Conservation (phyloP, 345 rosid species). For the Mangifera indica region DNA sequence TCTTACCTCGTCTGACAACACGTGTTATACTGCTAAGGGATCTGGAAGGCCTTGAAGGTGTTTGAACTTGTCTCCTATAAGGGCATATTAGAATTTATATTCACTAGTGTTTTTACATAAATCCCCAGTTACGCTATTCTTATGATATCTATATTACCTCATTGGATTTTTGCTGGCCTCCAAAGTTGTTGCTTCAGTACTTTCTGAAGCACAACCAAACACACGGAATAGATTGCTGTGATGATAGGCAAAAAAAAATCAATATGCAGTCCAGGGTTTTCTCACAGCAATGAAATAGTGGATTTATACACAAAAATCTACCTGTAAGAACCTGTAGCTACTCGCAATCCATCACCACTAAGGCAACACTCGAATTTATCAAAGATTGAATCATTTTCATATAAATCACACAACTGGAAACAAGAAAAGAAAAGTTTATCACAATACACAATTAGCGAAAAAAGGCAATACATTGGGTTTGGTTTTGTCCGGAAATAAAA, state of each 20-base stretch:
- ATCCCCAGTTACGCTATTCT: neutral
- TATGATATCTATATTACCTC: slow-evolving; percentile 54
- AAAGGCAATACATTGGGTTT: neutral
- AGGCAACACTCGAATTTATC: slow-evolving; percentile 98
- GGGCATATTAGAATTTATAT: slow-evolving; percentile 15
- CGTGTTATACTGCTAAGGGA: slow-evolving; percentile 79
- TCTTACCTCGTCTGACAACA: slow-evolving; percentile 90
- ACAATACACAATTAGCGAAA: slow-evolving; percentile 5
- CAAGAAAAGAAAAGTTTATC: slow-evolving; percentile 16
- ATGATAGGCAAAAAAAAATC: slow-evolving; percentile 13
- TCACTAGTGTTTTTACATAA: neutral
- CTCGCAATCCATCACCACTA: slow-evolving; percentile 90
- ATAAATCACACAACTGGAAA: slow-evolving; percentile 90
- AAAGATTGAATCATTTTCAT: slow-evolving; percentile 96
- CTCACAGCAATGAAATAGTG: slow-evolving; percentile 12
- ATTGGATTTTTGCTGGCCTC: slow-evolving; percentile 99
- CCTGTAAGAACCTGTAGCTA: slow-evolving; percentile 99
- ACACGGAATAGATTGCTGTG: slow-evolving; percentile 93
- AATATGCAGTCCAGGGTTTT: slow-evolving; percentile 22
- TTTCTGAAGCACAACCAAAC: slow-evolving; percentile 74
- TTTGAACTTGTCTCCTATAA: slow-evolving; percentile 78
- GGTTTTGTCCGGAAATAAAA: slow-evolving; percentile 12
- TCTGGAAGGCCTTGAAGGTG: slow-evolving; percentile 78
- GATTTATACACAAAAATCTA: slow-evolving; percentile 24
- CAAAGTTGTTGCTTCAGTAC: slow-evolving; percentile 77